Evolutionary conservation across 1,284 basidiomycete genomes (phyloP).

Genomic region (Papiliotrema laurentii): DNA sequence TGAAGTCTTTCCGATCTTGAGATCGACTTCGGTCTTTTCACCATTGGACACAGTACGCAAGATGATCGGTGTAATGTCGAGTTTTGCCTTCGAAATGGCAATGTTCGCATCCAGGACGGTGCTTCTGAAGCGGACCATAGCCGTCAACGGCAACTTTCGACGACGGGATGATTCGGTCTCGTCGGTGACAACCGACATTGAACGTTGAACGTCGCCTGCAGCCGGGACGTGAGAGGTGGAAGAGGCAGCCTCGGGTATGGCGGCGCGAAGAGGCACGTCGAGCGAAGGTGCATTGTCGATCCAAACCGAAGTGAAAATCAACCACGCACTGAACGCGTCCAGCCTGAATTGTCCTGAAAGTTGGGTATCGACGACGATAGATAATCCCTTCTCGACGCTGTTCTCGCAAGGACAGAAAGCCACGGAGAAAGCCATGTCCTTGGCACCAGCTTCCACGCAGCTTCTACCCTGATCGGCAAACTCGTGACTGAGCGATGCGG

Average conservation of each 20-base stretch:
- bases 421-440: slow-evolving; percentile 40
- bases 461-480: slow-evolving; percentile 46
- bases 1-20: slow-evolving; percentile 62
- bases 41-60: slow-evolving; percentile 38
- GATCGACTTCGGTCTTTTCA: slow-evolving; percentile 50
- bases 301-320: slow-evolving; percentile 43
- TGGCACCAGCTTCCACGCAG: slow-evolving; percentile 40
- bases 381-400: slow-evolving; percentile 50
- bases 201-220: neutral
- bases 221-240: neutral
- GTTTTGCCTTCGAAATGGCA: slow-evolving; percentile 55
- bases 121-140: slow-evolving; percentile 65
- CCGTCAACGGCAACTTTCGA: slow-evolving; percentile 25
- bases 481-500: slow-evolving; percentile 67
- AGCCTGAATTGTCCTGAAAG: slow-evolving; percentile 38
- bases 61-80: slow-evolving; percentile 58
- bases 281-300: slow-evolving; percentile 37
- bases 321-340: slow-evolving; percentile 40
- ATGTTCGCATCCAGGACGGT: slow-evolving; percentile 71
- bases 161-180: neutral
- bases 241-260: slow-evolving; percentile 10
- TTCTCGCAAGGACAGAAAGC: slow-evolving; percentile 14
- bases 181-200: neutral
- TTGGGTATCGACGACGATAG: slow-evolving; percentile 45
- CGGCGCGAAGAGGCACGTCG: slow-evolving; percentile 17